These are phyloP conservation scores for Ulota crispa DNA, from an alignment of 225 moss, liverwort and hornwort species.

Conservation along the genomic window DNA sequence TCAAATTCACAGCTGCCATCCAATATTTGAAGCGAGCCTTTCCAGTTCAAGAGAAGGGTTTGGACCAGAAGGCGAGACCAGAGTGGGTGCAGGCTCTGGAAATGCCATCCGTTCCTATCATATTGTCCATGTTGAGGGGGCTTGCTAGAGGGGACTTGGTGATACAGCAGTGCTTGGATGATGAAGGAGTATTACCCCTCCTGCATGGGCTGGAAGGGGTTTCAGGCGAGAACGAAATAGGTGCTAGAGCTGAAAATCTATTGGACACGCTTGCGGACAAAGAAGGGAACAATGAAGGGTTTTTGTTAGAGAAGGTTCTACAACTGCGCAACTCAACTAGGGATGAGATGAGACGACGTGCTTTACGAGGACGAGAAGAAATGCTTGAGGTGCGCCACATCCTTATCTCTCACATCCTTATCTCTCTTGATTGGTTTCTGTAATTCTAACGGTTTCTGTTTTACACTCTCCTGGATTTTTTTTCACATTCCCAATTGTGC, in stretches of 20 bases:
- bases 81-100: constrained; percentile 98
- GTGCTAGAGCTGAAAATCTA: constrained; percentile 93
- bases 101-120: constrained; percentile 98
- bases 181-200: constrained; percentile 75
- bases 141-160: constrained; percentile 79
- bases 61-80: constrained; percentile 87
- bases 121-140: constrained; percentile 91
- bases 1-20: constrained; percentile 64
- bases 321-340: constrained; percentile 80
- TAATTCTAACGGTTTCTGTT: neutral
- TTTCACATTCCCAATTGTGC: neutral
- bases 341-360: constrained; percentile 93
- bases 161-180: constrained; percentile 80
- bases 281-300: constrained; percentile 91
- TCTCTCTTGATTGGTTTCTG: neutral
- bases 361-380: constrained; percentile 87
- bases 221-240: constrained; percentile 96
- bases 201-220: constrained; percentile 96
- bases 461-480: neutral
- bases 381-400: constrained; percentile 68
- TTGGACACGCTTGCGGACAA: constrained; percentile 94
- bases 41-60: constrained; percentile 73
- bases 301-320: constrained; percentile 70
- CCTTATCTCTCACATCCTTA: constrained; percentile 3
- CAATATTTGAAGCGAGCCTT: constrained; percentile 80